A percentile compares a stretch with the other conserved stretches of the same genome.
Conservation (phyloP, 352 stramenopile species). For the Globisporangium irregulare region DNA sequence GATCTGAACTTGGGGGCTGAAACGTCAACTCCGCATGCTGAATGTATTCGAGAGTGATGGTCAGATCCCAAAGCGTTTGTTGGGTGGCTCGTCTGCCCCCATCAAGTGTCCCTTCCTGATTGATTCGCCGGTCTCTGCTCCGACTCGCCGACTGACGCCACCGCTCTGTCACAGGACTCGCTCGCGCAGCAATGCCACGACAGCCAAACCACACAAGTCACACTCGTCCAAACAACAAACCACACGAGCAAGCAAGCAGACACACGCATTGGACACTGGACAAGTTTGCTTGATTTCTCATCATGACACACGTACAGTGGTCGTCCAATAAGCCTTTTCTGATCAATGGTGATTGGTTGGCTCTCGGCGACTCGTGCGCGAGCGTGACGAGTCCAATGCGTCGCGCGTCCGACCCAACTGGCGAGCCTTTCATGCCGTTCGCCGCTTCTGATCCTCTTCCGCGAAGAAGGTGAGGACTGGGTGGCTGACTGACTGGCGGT, state of each 20-base stretch:
- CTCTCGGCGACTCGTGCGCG: conserved; percentile 5
- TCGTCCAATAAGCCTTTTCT: not conserved
- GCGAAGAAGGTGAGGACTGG: not conserved
- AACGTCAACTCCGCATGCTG: not conserved
- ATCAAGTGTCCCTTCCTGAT: conserved; percentile 3
- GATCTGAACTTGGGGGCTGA: not conserved
- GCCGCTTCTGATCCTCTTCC: conserved; percentile 8
- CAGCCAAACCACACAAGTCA: not conserved
- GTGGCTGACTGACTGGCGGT: not conserved
- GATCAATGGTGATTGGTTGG: conserved; percentile 4
- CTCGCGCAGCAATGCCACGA: not conserved
- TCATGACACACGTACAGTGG: not conserved
- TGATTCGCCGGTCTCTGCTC: not conserved
- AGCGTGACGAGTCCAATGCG: conserved; percentile 4
- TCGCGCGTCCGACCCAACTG: not conserved
- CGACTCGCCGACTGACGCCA: conserved; percentile 13
- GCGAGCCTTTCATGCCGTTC: conserved; percentile 3
- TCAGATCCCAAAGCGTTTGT: not conserved
- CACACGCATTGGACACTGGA: not conserved
- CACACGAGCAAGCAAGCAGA: not conserved
- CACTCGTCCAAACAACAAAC: not conserved
- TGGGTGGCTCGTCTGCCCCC: not conserved
- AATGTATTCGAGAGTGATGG: not conserved
- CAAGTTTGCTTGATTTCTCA: conserved; percentile 4
- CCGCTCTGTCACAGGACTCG: conserved; percentile 9